Evolutionary conservation across 768 basidiomycete genomes (phyloP).

Genomic region (Auriculariales sp.): DNA sequence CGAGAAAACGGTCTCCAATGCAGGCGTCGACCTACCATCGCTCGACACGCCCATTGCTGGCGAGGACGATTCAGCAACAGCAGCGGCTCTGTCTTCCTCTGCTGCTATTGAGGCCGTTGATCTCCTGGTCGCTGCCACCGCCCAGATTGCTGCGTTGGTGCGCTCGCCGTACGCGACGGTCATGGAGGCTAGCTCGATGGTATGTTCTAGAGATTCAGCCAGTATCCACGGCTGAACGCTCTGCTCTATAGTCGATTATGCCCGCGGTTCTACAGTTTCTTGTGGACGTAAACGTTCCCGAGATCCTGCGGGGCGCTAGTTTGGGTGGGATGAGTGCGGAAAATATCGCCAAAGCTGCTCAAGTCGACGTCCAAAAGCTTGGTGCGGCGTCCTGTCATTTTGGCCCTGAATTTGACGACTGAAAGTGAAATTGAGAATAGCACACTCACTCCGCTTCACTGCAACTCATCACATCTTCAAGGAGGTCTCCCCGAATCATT

Average conservation of each 20-base stretch:
- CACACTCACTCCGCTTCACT: constrained; percentile 15
- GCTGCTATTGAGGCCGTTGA: neutral
- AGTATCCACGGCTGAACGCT: neutral
- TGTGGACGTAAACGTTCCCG: constrained; percentile 55
- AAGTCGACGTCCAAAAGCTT: neutral
- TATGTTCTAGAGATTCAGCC: no score
- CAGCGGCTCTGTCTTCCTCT: constrained; percentile 29
- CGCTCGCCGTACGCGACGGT: constrained; percentile 55
- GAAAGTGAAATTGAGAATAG: constrained; percentile 2
- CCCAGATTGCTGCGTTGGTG: constrained; percentile 49
- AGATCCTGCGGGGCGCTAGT: constrained; percentile 55
- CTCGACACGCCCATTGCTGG: constrained; percentile 30
- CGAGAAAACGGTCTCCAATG: constrained; percentile 20
- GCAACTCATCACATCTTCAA: constrained; percentile 17
- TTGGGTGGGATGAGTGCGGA: constrained; percentile 10
- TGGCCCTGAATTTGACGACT: neutral
- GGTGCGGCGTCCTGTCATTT: neutral
- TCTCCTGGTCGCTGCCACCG: constrained; percentile 48
- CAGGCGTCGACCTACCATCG: constrained; percentile 47
- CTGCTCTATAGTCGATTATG: constrained; percentile 44
- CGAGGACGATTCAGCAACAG: constrained; percentile 26
- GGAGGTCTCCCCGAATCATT: constrained; percentile 17
- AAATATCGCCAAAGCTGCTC: neutral
- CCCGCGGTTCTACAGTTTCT: constrained; percentile 61
- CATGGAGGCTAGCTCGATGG: constrained; percentile 59